phyloP scores from a whole-genome alignment of 2,329 filamentous ascomycete species.

The Colletotrichum sp. region DNA sequence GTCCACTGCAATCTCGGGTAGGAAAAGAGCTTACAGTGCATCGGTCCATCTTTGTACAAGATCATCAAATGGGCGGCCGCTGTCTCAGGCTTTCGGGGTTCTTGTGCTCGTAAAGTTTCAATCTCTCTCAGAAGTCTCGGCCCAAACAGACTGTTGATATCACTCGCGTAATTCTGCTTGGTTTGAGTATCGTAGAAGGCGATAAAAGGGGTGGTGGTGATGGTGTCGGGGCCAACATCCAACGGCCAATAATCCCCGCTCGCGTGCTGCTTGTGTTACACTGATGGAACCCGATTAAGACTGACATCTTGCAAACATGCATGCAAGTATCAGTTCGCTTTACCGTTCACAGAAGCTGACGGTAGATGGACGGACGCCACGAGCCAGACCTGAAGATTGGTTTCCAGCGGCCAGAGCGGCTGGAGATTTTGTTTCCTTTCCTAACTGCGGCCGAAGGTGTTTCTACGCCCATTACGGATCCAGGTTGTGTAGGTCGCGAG shows the following conservation, averaged over 20 bases:
- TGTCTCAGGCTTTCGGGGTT: neutral
- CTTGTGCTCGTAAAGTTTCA: neutral
- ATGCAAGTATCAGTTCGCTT: neutral
- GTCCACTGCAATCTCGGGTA: neutral
- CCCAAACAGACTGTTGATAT: neutral
- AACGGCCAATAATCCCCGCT: slow-evolving; percentile 36
- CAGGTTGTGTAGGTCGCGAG: neutral
- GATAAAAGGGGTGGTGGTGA: neutral
- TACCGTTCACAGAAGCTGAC: neutral
- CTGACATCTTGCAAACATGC: neutral
- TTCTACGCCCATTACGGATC: neutral
- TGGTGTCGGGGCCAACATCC: neutral
- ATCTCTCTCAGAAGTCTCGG: neutral
- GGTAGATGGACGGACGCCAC: neutral
- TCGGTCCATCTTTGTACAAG: neutral
- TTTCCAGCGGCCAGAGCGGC: neutral
- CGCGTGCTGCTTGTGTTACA: neutral
- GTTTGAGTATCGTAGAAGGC: neutral
- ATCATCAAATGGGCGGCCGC: neutral
- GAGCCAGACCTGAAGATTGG: neutral
- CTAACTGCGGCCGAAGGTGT: neutral
- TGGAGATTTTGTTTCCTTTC: neutral
- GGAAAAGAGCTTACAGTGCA: neutral
- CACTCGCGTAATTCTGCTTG: neutral
- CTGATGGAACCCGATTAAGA: neutral